A percentile compares a stretch with the other conserved stretches of the same genome.
phyloP scores from a whole-genome alignment of 306 rosid species.

The Lathyrus tuberosus region DNA sequence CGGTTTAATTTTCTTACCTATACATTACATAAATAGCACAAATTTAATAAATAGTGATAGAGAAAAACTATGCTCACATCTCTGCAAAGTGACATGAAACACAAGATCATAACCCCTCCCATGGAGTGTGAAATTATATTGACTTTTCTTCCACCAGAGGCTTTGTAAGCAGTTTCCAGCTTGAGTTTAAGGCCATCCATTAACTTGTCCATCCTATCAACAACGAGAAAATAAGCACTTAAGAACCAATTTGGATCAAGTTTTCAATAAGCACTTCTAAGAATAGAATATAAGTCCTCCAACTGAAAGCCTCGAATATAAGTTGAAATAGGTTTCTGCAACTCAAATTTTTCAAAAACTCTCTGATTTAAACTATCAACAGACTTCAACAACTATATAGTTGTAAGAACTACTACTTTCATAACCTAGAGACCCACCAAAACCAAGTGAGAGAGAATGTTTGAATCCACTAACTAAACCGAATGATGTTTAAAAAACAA shows the following conservation, averaged over 20 bases:
- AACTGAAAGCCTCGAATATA: too few species aligned
- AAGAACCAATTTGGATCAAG: not conserved
- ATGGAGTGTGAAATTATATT: constrained; percentile 86
- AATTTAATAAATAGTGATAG: constrained; percentile 31
- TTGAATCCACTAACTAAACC: too few species aligned
- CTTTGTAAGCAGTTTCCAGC: constrained; percentile 81
- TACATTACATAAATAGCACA: constrained; percentile 34
- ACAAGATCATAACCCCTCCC: constrained; percentile 80
- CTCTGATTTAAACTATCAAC: too few species aligned
- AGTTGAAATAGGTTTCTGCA: too few species aligned
- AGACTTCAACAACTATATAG: too few species aligned
- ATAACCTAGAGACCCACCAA: too few species aligned
- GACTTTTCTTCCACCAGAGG: constrained; percentile 93
- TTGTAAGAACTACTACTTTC: too few species aligned
- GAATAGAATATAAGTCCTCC: too few species aligned
- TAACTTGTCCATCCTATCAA: constrained; percentile 67
- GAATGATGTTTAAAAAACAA: too few species aligned
- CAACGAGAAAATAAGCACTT: constrained; percentile 24
- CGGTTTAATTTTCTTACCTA: constrained; percentile 21
- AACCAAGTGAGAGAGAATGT: too few species aligned
- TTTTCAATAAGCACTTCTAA: not conserved
- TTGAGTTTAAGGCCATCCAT: constrained; percentile 77
- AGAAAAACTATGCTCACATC: constrained; percentile 61
- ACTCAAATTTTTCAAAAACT: too few species aligned
- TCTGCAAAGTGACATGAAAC: constrained; percentile 75